These are phyloP conservation scores for Metschnikowia matae DNA, from an alignment of 805 yeast species.

Conservation along the genomic window DNA sequence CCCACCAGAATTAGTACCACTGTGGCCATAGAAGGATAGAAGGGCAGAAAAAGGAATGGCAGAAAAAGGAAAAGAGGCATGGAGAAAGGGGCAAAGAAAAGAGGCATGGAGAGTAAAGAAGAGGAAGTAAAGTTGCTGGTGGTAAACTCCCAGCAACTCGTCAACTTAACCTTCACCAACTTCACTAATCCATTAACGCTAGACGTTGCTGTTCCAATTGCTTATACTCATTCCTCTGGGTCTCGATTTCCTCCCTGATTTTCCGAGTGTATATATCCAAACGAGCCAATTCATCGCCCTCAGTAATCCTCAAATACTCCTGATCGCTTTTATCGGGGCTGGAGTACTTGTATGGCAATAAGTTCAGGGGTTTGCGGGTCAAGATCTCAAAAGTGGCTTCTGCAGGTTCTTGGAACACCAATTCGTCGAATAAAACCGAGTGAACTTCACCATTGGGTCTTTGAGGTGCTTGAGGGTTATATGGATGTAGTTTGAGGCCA, in stretches of 20 bases:
- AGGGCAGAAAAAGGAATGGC: too few relatives aligned
- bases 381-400: conserved; percentile 78
- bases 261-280: conserved; percentile 37
- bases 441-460: conserved; percentile 42
- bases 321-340: conserved; percentile 37
- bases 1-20: too few relatives aligned
- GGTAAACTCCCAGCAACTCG: conserved; percentile 7
- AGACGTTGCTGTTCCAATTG: conserved; percentile 40
- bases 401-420: conserved; percentile 94
- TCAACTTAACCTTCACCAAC: too few relatives aligned
- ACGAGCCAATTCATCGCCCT: conserved; percentile 38
- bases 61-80: too few relatives aligned
- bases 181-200: conserved; percentile 36
- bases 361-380: conserved; percentile 63
- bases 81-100: too few relatives aligned
- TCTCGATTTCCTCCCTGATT: conserved; percentile 39
- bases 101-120: too few relatives aligned
- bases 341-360: conserved; percentile 37
- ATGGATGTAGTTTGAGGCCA: conserved; percentile 89
- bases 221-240: conserved; percentile 35
- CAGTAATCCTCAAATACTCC: conserved; percentile 38
- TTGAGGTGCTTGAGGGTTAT: conserved; percentile 42
- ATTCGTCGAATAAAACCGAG: conserved; percentile 70
- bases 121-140: too few relatives aligned
- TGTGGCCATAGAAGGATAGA: too few relatives aligned